A percentile compares a stretch with the other conserved stretches of the same genome.
These are phyloP conservation scores for Microstegium vimineum DNA, from an alignment of 176 grass and related monocot species.

Conservation along the genomic window DNA sequence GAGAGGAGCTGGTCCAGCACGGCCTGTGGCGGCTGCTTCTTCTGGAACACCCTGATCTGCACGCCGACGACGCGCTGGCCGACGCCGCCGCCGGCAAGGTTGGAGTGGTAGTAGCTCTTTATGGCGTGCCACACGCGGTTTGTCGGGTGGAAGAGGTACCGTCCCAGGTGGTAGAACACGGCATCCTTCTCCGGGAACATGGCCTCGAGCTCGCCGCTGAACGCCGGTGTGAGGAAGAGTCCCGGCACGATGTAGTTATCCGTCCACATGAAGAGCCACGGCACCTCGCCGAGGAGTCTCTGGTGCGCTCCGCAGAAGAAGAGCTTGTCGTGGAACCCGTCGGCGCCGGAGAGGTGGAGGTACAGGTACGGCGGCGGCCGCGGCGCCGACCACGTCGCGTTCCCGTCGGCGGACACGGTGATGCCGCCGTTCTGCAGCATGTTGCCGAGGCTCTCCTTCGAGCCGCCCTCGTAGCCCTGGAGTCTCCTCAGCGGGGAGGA, in stretches of 20 bases:
- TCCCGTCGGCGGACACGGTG: neutral
- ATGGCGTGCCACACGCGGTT: slow-evolving; percentile 52
- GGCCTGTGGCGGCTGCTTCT: neutral
- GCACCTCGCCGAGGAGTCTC: slow-evolving; percentile 16
- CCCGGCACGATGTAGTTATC: slow-evolving; percentile 54
- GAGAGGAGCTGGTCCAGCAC: slow-evolving; percentile 39
- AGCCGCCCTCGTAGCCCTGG: neutral
- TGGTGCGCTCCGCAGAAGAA: slow-evolving; percentile 74
- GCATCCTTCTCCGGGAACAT: slow-evolving; percentile 54
- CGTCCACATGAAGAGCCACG: slow-evolving; percentile 54
- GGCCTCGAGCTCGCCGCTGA: slow-evolving; percentile 32
- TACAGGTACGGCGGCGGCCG: slow-evolving; percentile 42
- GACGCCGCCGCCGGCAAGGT: slow-evolving; percentile 25
- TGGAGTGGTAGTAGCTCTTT: slow-evolving; percentile 22
- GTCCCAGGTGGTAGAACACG: slow-evolving; percentile 50
- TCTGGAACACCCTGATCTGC: slow-evolving; percentile 43
- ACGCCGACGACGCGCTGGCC: slow-evolving; percentile 40
- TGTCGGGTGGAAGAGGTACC: slow-evolving; percentile 57
- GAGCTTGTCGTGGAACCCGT: slow-evolving; percentile 42
- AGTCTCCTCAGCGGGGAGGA: slow-evolving; percentile 29
- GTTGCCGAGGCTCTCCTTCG: slow-evolving; percentile 45
- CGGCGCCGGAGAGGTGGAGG: slow-evolving; percentile 50
- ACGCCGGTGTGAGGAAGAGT: slow-evolving; percentile 46
- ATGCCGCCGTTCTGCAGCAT: slow-evolving; percentile 30
- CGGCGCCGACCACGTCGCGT: neutral